Base-by-base conservation (phyloP, 73 alveolate species). In the Paramecium biaurelia region DNA sequence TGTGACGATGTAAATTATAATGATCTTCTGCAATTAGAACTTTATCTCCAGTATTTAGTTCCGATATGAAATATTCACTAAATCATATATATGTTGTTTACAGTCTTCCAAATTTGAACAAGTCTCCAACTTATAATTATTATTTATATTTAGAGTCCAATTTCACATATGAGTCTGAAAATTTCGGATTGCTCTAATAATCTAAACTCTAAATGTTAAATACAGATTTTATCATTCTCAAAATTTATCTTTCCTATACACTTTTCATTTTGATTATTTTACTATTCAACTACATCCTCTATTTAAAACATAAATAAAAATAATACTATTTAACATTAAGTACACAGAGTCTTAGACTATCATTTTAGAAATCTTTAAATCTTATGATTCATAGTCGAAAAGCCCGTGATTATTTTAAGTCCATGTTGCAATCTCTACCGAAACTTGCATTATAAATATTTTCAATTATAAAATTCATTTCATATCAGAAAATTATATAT, bases 91-190 rank as follows among this genome's bases (percentile, higher is more conserved):
- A 28, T 35, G 18, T 3, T 5, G 2, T 35, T 12, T 72, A 72
- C 86, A 72, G 14, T 72, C 86, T 72, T 32, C 86, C 86, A 28
- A 72, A 72, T 72, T 72, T 72, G 11, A 72, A 38, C n/a, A 72
- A 23, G 1, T 72, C 86, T 12, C 86, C 86, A 14, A 38, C 86
- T 4, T 72, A 21, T 34, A 72, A 37, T 26, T 72, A 32, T 9
- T 72, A n/a, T 35, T 35, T 38, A 32, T 72, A 37, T 34, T 35
- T 35, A 32, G 56, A 67, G n/a, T 72, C 32, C 38, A 72, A 72
- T 72, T 72, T 72, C 34, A 72, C 56, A 34, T 35, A 72, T 12
- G 86, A 57, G 30, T 72, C 86, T 72, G 7, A 14, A 72, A 35
- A 35, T 3, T 72, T 20, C 1, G 53, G 86, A 20, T 72, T 72